Conservation (phyloP, 768 basidiomycete species). For the Phylloporus sp. region DNA sequence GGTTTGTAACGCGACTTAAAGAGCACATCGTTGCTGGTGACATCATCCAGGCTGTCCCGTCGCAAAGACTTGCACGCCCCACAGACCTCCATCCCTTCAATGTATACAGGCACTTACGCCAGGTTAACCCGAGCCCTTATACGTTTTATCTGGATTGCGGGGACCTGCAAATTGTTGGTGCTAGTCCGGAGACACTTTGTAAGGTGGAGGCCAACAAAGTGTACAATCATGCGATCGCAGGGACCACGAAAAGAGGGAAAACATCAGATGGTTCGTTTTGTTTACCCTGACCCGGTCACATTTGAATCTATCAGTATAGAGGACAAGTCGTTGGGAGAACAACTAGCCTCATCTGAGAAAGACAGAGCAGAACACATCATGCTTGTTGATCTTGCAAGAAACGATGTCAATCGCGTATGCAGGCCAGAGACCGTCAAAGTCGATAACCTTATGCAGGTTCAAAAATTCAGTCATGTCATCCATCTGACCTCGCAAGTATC, state of each 20-base stretch:
- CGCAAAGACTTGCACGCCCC: constrained; percentile 81
- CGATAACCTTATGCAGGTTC: constrained; percentile 88
- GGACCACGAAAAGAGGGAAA: constrained; percentile 86
- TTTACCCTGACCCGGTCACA: constrained; percentile 1
- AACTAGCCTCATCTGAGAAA: constrained; percentile 81
- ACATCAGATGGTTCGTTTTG: constrained; percentile 68
- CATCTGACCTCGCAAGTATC: constrained; percentile 96
- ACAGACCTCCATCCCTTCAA: constrained; percentile 95
- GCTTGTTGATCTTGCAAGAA: constrained; percentile 96
- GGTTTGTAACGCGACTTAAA: constrained; percentile 88
- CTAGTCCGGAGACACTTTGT: constrained; percentile 96
- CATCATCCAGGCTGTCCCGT: constrained; percentile 98
- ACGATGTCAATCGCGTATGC: constrained; percentile 98
- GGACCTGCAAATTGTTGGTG: constrained; percentile 92
- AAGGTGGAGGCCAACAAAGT: constrained; percentile 91
- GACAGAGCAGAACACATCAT: constrained; percentile 98
- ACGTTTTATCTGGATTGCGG: constrained; percentile 98
- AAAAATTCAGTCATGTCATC: constrained; percentile 97
- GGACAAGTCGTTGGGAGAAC: constrained; percentile 75
- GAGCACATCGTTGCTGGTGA: constrained; percentile 94
- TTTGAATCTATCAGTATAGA: constrained; percentile 47
- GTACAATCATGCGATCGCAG: constrained; percentile 97
- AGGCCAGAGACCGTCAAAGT: constrained; percentile 93
- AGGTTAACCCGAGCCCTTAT: constrained; percentile 96
- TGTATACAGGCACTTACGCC: constrained; percentile 88